Evolutionary conservation across 345 rosid species (phyloP).

Genomic region (Arabidopsis arenosa): DNA sequence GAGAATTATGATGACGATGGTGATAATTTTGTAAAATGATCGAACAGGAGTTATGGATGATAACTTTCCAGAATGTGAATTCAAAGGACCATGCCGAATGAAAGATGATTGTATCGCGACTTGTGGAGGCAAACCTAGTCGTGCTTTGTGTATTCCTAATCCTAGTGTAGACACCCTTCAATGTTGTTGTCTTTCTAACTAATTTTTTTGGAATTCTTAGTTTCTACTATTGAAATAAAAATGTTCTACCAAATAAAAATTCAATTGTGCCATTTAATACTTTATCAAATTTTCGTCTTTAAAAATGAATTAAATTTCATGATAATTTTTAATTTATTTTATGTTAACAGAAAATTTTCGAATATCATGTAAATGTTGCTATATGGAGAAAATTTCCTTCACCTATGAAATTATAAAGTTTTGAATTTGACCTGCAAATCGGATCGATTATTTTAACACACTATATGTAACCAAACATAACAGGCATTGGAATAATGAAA

Average conservation of each 20-base stretch:
- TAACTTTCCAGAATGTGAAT: conserved; percentile 29
- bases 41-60: conserved; percentile 35
- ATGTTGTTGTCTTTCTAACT: conserved; percentile 38
- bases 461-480: background rate
- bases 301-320: too few species aligned
- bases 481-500: background rate
- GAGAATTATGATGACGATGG: background rate
- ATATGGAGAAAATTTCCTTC: too few species aligned
- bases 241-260: background rate
- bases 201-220: background rate
- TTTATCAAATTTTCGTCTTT: background rate
- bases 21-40: background rate
- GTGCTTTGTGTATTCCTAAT: conserved; percentile 36
- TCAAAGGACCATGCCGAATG: conserved; percentile 31
- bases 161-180: conserved; percentile 26
- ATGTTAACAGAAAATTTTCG: too few species aligned
- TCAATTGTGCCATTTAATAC: background rate
- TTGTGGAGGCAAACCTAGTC: conserved; percentile 38
- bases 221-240: background rate
- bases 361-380: too few species aligned
- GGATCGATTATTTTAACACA: background rate
- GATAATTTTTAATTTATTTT: too few species aligned
- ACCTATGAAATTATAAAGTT: background rate
- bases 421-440: background rate
- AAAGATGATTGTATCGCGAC: conserved; percentile 24